Evolutionary conservation across 768 basidiomycete species (phyloP).

Genomic region (Dioszegia crocea): DNA sequence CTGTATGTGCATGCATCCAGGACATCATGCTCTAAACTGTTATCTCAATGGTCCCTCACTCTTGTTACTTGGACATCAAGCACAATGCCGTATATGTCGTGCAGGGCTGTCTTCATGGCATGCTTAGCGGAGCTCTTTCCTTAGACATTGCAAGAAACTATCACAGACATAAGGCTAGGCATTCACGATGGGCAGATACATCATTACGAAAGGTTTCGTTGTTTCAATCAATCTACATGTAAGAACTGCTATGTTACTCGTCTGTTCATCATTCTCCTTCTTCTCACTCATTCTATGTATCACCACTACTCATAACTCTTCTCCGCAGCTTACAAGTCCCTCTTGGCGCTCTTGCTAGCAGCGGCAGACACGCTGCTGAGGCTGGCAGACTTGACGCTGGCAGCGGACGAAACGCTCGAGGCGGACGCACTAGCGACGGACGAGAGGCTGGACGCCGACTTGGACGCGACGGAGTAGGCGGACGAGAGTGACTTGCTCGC

Average conservation of each 20-base stretch:
- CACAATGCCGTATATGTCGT: too few species aligned
- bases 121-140: too few species aligned
- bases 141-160: too few species aligned
- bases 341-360: constrained; percentile 44
- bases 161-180: too few species aligned
- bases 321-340: constrained; percentile 37
- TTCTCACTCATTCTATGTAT: not conserved
- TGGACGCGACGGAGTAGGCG: constrained; percentile 33
- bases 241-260: not conserved
- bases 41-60: too few species aligned
- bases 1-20: too few species aligned
- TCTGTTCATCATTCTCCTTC: not conserved
- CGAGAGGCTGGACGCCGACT: constrained; percentile 34
- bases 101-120: too few species aligned
- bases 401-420: constrained; percentile 19
- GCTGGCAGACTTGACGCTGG: constrained; percentile 36
- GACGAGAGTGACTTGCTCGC: constrained; percentile 31
- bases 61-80: too few species aligned
- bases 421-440: constrained; percentile 31
- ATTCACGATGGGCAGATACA: not conserved
- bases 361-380: constrained; percentile 41
- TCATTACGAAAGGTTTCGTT: not conserved
- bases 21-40: too few species aligned
- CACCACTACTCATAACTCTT: not conserved
- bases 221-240: not conserved